Conservation (phyloP, 345 rosid species). For the Citrus inodora region DNA sequence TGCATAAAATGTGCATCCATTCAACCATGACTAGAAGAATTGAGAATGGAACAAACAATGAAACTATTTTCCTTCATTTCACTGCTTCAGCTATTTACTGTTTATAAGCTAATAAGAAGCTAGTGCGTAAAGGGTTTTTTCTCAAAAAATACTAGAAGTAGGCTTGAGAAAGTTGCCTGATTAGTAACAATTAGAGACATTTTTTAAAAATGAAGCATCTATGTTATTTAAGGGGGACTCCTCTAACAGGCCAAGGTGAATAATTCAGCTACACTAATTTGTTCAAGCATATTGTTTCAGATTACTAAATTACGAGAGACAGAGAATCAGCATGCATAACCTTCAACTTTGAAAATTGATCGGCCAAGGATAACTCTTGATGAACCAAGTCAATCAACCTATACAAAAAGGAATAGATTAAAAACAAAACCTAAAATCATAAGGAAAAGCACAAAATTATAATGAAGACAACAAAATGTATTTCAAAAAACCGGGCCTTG, state of each 20-base stretch:
- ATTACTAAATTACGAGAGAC: neutral
- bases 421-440: neutral
- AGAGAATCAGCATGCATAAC: constrained; percentile 26
- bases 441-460: neutral
- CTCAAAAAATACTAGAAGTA: neutral
- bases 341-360: constrained; percentile 88
- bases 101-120: neutral
- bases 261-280: neutral
- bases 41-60: neutral
- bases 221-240: neutral
- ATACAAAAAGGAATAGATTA: constrained; percentile 16
- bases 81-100: neutral
- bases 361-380: constrained; percentile 83
- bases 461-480: neutral
- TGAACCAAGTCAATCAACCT: constrained; percentile 92
- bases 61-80: neutral
- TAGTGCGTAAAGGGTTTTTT: neutral
- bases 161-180: neutral
- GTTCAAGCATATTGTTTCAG: neutral
- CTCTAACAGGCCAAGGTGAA: constrained; percentile 1
- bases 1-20: neutral
- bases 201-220: neutral
- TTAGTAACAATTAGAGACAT: neutral
- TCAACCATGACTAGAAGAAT: neutral
- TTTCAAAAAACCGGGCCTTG: neutral